Base-by-base conservation (phyloP, 2,329 filamentous ascomycete species). In the Fusarium sp. region DNA sequence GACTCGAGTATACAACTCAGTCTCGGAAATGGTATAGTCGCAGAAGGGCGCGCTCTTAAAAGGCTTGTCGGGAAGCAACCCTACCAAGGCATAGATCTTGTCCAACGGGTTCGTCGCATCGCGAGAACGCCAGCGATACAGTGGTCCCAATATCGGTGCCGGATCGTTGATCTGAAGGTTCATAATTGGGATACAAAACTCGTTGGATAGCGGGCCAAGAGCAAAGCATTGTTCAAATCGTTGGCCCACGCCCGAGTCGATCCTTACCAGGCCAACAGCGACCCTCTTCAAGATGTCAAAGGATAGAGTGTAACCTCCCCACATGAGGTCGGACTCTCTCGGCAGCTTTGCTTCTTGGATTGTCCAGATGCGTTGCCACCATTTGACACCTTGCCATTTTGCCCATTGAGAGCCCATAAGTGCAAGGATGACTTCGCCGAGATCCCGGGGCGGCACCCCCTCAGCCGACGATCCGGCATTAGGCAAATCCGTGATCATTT, bases 331-430 rank as follows among this genome's bases (percentile, higher is more conserved):
- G 7, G 59, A 62, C 14, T 62, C 59, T 3, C 6, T 18, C 2
- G 59, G 59, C 6, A 62, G 2, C 16, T 62, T 62, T 14, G 59
- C 59, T 36, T 62, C 59, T 14, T 62, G 59, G 22, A 62, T 62
- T 9, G 59, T 62, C 59, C 40, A 62, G 40, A 62, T 62, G 6
- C 59, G 59, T 31, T 62, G 40, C 59, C 59, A 62, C 59, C 31
- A 62, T 25, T 62, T 47, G 29, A 62, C 29, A 6, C 59, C 59
- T 16, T 50, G 59, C 59, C 59, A 62, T 35, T 31, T 62, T 1
- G 40, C 59, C 10, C 29, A 31, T 25, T 31, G 22, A 33, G 59
- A 62, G 1, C 59, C 59, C 59, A 62, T 50, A 6, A 62, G 40
- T 8, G 59, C 38, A 31, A 62, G 59, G 6, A 62, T n/a, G 16